A percentile compares a stretch with the other conserved stretches of the same genome.
phyloP scores from a whole-genome alignment of 495 filamentous ascomycete species.

The Xylaria telfairii region DNA sequence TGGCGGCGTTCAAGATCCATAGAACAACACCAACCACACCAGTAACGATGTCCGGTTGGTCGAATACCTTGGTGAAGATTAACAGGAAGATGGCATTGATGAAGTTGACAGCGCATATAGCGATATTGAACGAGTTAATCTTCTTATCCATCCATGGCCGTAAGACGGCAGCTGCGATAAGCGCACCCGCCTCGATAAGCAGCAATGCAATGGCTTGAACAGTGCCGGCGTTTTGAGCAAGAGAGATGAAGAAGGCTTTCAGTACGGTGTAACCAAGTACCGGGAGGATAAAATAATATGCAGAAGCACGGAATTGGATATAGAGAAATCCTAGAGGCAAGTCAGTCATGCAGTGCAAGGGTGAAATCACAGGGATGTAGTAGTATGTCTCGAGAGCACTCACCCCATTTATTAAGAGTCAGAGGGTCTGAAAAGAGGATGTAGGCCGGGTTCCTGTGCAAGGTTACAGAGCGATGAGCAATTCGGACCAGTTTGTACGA shows the following conservation, averaged over 20 bases:
- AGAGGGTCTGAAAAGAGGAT: constrained; percentile 95
- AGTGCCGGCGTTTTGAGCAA: constrained; percentile 73
- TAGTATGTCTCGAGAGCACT: constrained; percentile 16
- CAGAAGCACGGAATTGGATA: constrained; percentile 94
- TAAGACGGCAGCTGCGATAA: constrained; percentile 79
- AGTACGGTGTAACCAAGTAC: constrained; percentile 77
- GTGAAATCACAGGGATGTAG: neutral
- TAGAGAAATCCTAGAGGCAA: constrained; percentile 74
- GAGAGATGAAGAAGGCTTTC: constrained; percentile 90
- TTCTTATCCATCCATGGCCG: constrained; percentile 99
- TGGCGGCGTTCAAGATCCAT: constrained; percentile 88
- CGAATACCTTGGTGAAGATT: constrained; percentile 80
- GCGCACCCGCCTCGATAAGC: constrained; percentile 80
- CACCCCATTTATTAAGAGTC: constrained; percentile 91
- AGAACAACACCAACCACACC: constrained; percentile 94
- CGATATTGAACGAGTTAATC: constrained; percentile 95
- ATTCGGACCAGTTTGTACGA: constrained; percentile 87
- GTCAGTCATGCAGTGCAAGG: constrained; percentile 12
- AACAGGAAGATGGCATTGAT: constrained; percentile 86
- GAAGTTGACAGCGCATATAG: constrained; percentile 89
- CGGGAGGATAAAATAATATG: constrained; percentile 95
- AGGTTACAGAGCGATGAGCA: constrained; percentile 81
- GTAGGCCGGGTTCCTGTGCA: constrained; percentile 97
- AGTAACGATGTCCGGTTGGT: constrained; percentile 83
- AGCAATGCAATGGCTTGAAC: constrained; percentile 86